These are phyloP conservation scores for Phialemonium atrogriseum DNA, from an alignment of 2,329 filamentous ascomycete genomes.

Conservation along the genomic window DNA sequence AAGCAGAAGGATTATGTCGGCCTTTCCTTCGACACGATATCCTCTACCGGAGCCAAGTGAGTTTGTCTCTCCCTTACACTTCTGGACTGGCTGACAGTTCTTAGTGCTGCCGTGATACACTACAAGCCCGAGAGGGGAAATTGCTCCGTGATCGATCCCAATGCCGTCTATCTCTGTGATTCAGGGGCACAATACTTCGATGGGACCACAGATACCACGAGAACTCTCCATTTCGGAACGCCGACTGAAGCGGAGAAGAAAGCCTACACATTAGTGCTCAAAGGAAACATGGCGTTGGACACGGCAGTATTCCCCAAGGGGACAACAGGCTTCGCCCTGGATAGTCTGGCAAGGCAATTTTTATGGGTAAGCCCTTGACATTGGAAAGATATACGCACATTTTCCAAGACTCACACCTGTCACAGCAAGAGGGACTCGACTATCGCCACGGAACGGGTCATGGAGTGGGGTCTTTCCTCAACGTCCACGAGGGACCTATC, in stretches of 20 bases:
- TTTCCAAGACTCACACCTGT: constrained; percentile 7
- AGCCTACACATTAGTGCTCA: constrained; percentile 88
- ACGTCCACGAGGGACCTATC: constrained; percentile 95
- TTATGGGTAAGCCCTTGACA: constrained; percentile 60
- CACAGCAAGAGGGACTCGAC: constrained; percentile 69
- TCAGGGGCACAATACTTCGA: constrained; percentile 95
- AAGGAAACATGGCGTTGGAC: constrained; percentile 87
- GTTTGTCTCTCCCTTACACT: constrained; percentile 17
- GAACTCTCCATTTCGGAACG: constrained; percentile 84
- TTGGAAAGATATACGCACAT: too few species aligned
- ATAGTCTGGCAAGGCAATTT: constrained; percentile 80
- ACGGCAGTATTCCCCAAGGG: constrained; percentile 86
- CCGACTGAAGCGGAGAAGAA: constrained; percentile 78
- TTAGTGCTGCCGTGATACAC: constrained; percentile 90
- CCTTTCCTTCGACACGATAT: constrained; percentile 92
- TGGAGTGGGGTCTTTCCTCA: constrained; percentile 88
- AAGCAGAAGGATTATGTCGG: constrained; percentile 71
- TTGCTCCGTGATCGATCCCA: constrained; percentile 77
- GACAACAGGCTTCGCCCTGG: constrained; percentile 86
- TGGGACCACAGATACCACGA: constrained; percentile 91
- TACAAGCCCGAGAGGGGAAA: constrained; percentile 81
- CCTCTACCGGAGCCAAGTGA: constrained; percentile 74
- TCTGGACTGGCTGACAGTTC: constrained; percentile 4
- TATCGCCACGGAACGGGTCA: constrained; percentile 96
- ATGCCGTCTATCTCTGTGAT: constrained; percentile 86